A percentile compares a stretch with the other conserved stretches of the same genome.
Conservation (phyloP, 169 alveolate genomes). For the Eimeria nieschulzi region DNA sequence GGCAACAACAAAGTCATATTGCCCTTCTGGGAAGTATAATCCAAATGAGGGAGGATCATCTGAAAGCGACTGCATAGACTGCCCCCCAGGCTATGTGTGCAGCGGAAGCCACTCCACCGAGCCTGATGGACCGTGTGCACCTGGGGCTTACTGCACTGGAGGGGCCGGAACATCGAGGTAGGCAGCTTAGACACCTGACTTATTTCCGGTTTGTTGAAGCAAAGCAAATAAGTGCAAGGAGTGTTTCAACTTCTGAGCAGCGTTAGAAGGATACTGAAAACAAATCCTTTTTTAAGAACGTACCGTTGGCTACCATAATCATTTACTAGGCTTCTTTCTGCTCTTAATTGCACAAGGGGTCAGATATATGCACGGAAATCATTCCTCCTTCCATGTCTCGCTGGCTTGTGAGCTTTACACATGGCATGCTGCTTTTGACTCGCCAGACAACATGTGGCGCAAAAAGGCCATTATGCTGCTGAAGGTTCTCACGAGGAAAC, state of each 20-base stretch:
- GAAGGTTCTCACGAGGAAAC: constrained; percentile 20
- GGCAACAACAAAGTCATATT: constrained; percentile 68
- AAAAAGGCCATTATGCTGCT: constrained; percentile 48
- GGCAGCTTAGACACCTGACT: neutral
- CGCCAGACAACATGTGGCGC: constrained; percentile 30
- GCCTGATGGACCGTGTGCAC: constrained; percentile 60
- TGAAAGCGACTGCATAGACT: neutral
- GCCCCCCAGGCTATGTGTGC: constrained; percentile 41
- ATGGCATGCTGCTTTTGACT: neutral
- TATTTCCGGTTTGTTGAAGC: no score
- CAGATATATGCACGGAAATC: no score
- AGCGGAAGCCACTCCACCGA: constrained; percentile 62
- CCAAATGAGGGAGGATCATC: constrained; percentile 29
- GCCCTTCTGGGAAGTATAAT: constrained; percentile 48
- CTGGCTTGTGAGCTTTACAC: no score
- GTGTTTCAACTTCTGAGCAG: no score
- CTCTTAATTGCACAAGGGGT: no score
- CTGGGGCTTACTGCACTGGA: constrained; percentile 56
- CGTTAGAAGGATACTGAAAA: no score
- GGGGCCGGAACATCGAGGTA: constrained; percentile 32
- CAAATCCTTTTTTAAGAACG: no score
- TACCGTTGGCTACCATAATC: no score
- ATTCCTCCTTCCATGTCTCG: no score
- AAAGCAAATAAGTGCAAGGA: no score
- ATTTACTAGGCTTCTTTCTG: no score